phyloP scores from a whole-genome alignment of 1,284 basidiomycete species.

The Cutaneotrichosporon mucoides region DNA sequence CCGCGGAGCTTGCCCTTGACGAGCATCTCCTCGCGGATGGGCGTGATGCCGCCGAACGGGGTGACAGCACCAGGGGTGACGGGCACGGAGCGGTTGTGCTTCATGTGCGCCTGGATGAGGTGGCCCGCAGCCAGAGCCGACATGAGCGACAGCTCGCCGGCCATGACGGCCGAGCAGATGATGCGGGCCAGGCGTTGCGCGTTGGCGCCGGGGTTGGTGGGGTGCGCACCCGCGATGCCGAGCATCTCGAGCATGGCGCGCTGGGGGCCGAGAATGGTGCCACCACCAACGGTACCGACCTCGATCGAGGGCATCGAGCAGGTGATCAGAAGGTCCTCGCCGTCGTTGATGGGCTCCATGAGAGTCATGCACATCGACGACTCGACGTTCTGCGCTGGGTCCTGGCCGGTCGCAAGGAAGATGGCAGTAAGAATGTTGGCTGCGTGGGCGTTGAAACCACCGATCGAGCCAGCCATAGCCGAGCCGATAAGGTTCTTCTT shows the following conservation, averaged over 20 bases:
- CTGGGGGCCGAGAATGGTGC: slow-evolving; percentile 85
- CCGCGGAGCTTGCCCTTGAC: slow-evolving; percentile 17
- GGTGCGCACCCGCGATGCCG: slow-evolving; percentile 80
- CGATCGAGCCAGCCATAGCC: slow-evolving; percentile 95
- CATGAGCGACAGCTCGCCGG: slow-evolving; percentile 84
- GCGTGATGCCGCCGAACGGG: slow-evolving; percentile 35
- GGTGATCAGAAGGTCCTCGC: slow-evolving; percentile 84
- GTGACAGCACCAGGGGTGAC: slow-evolving; percentile 44
- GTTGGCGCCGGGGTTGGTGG: slow-evolving; percentile 76
- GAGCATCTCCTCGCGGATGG: slow-evolving; percentile 29
- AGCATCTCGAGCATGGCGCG: slow-evolving; percentile 87
- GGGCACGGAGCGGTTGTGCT: slow-evolving; percentile 47
- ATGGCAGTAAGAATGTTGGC: slow-evolving; percentile 96
- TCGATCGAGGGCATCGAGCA: slow-evolving; percentile 94
- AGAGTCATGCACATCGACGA: slow-evolving; percentile 97
- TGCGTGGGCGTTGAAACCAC: slow-evolving; percentile 98
- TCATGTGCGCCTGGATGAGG: slow-evolving; percentile 79
- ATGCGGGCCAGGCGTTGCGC: slow-evolving; percentile 80
- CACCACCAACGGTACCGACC: slow-evolving; percentile 94
- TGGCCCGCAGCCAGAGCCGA: slow-evolving; percentile 88
- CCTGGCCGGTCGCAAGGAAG: slow-evolving; percentile 95
- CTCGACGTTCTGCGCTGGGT: slow-evolving; percentile 98
- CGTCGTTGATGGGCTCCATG: slow-evolving; percentile 94
- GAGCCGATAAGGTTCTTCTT: slow-evolving; percentile 99
- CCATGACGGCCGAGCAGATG: slow-evolving; percentile 87